Conservation (phyloP, 163 green algal genomes). For the Chlamydomonas reinhardtii region DNA sequence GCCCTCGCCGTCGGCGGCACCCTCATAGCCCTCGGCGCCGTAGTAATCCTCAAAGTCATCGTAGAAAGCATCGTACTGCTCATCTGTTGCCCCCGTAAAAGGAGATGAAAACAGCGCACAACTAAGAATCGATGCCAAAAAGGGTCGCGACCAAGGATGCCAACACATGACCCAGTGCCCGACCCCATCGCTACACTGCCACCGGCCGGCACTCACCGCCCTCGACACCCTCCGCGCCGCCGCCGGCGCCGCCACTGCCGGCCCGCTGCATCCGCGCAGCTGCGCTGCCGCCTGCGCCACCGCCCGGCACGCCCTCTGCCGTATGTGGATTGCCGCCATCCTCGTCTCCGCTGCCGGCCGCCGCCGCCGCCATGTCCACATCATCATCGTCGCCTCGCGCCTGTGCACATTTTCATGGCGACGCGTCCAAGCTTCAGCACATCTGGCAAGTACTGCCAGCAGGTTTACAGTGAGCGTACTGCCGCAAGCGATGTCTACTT, state of each 20-base stretch:
- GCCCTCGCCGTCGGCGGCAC: not conserved
- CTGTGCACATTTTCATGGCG: no score
- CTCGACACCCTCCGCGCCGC: no score
- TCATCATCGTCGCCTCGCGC: not conserved
- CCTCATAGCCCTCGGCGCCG: not conserved
- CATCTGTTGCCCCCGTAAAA: not conserved
- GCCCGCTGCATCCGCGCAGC: not conserved
- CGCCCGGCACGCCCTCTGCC: not conserved
- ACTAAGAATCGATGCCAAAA: no score
- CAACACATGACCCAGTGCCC: no score
- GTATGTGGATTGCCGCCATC: not conserved
- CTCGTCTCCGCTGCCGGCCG: not conserved
- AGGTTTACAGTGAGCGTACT: no score
- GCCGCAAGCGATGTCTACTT: no score
- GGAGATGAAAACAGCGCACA: not conserved
- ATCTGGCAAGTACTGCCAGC: no score
- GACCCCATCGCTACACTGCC: no score
- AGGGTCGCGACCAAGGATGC: no score
- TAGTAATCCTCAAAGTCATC: conserved; percentile 49
- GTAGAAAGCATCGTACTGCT: conserved; percentile 34
- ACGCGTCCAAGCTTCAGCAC: no score
- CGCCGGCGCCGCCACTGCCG: not conserved
- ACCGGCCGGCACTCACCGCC: no score
- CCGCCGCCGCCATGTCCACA: not conserved
- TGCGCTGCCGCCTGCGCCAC: not conserved